These are phyloP conservation scores for Metschnikowia rubicola DNA, from an alignment of 805 yeast genomes.

Conservation along the genomic window DNA sequence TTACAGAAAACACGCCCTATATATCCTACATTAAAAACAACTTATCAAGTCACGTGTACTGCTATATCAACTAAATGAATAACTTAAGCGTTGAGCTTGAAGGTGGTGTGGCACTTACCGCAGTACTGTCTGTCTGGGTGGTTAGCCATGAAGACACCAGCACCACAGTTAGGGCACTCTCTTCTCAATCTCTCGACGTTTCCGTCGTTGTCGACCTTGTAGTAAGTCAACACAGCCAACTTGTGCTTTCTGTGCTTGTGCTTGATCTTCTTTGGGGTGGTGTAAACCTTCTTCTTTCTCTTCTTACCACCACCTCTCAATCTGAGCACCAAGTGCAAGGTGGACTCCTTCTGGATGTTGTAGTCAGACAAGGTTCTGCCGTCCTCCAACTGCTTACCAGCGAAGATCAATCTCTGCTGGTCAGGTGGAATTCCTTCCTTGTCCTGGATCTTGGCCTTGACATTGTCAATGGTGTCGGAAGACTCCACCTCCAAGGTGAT, in stretches of 20 bases:
- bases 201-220: constrained; percentile 98
- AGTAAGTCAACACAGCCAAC: constrained; percentile 98
- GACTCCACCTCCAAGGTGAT: constrained; percentile 99
- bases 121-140: constrained; percentile 99
- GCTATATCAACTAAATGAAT: constrained; percentile 10
- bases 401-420: constrained; percentile 98
- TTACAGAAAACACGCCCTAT: no score
- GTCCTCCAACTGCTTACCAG: constrained; percentile 99
- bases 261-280: constrained; percentile 99
- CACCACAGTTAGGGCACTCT: constrained; percentile 96
- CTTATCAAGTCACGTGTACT: not conserved
- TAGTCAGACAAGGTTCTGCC: constrained; percentile 98
- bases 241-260: constrained; percentile 99
- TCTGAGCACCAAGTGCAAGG: constrained; percentile 93
- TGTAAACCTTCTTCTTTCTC: constrained; percentile 99
- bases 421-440: constrained; percentile 99
- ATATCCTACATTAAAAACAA: not conserved
- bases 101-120: constrained; percentile 98
- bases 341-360: constrained; percentile 99
- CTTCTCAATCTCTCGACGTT: constrained; percentile 98
- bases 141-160: constrained; percentile 99
- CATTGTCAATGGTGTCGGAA: constrained; percentile 97
- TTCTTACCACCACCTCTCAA: constrained; percentile 91
- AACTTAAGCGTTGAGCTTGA: constrained; percentile 43
- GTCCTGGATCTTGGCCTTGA: constrained; percentile 97